These are phyloP conservation scores for Quercus ilex DNA, from an alignment of 306 rosid genomes.

Conservation along the genomic window DNA sequence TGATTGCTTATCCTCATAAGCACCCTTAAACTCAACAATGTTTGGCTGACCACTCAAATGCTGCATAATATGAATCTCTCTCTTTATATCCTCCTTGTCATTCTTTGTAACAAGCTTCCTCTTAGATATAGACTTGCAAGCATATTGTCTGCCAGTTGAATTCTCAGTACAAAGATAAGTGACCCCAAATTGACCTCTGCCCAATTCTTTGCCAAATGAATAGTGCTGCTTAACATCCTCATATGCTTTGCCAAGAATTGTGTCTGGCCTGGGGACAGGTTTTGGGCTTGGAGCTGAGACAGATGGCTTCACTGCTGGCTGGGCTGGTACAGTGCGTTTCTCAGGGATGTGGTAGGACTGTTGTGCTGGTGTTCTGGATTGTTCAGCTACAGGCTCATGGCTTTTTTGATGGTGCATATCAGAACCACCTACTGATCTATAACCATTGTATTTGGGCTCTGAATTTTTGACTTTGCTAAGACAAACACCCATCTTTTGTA, in stretches of 20 bases:
- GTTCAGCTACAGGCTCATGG: slow-evolving; percentile 42
- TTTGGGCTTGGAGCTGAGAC: slow-evolving; percentile 38
- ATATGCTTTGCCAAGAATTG: slow-evolving; percentile 62
- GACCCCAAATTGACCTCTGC: slow-evolving; percentile 93
- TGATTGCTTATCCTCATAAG: slow-evolving; percentile 72
- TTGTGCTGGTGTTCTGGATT: slow-evolving; percentile 33
- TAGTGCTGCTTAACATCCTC: slow-evolving; percentile 69
- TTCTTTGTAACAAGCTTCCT: slow-evolving; percentile 62
- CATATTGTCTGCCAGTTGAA: slow-evolving; percentile 60
- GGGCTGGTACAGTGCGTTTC: slow-evolving; percentile 26
- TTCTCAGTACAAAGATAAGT: slow-evolving; percentile 69
- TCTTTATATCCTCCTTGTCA: slow-evolving; percentile 74
- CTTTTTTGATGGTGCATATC: slow-evolving; percentile 30
- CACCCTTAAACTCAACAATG: slow-evolving; percentile 84
- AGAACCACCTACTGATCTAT: slow-evolving; percentile 33
- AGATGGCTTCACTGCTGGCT: slow-evolving; percentile 27
- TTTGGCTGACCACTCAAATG: slow-evolving; percentile 90
- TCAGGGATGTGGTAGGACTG: slow-evolving; percentile 40
- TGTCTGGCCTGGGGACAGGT: slow-evolving; percentile 30
- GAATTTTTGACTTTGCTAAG: slow-evolving; percentile 44
- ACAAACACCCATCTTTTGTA: slow-evolving; percentile 60
- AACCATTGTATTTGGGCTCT: slow-evolving; percentile 31
- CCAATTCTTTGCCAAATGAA: slow-evolving; percentile 68
- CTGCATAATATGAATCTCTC: slow-evolving; percentile 94
- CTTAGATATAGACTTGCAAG: slow-evolving; percentile 87